Base-by-base conservation (phyloP, 345 rosid species). In the Rhodamnia rubescens region DNA sequence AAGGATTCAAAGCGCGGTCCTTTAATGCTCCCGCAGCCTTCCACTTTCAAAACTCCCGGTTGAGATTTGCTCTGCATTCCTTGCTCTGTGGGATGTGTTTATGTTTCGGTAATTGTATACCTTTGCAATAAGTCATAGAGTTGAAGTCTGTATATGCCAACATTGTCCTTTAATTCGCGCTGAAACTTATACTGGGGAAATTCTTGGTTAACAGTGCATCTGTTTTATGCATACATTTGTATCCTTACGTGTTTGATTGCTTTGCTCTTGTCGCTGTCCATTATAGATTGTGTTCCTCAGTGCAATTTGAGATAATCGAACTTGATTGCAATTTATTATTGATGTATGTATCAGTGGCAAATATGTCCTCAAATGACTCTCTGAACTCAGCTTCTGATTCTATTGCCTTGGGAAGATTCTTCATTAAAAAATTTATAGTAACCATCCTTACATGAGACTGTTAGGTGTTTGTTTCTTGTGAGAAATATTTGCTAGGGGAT, bases 1-100 rank as follows among this genome's bases (percentile, higher is more conserved):
- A 90, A 85, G 85, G 92, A 90, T 69, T 83, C 91, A 53, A 94
- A 94, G 94, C 90, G 93, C 88, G 96, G 98, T 92, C 98, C 95
- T 86, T 83, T 94, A 87, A 89, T 89, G 61, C 93, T 95, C 83
- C 98, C 96, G 81, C 98, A 96, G 91, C 94, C 95, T 69, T 94
- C 90, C 89, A 96, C 98, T 56, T 93, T 93, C 94, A 94, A 94
- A 84, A 91, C 95, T 29, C 82, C 95, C 55, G 58, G 88, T 83
- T 82, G 84, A 84, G 80, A 42, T 74, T 74, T 47, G 88, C 51
- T 55, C 55, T 51, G n/a, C 7, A 12, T 20, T 53, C 56, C 26
- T 83, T 82, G 54, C 47, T 55, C 55, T 75, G 59, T 58, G 36
- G 59, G 85, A 59, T 84, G 82, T 15, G 21, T 56, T 57, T 85